Evolutionary conservation across 2,329 filamentous ascomycete genomes (phyloP), one percentile per base, ranked within the genome.

Genomic region (Aspergillus pseudonomiae): DNA sequence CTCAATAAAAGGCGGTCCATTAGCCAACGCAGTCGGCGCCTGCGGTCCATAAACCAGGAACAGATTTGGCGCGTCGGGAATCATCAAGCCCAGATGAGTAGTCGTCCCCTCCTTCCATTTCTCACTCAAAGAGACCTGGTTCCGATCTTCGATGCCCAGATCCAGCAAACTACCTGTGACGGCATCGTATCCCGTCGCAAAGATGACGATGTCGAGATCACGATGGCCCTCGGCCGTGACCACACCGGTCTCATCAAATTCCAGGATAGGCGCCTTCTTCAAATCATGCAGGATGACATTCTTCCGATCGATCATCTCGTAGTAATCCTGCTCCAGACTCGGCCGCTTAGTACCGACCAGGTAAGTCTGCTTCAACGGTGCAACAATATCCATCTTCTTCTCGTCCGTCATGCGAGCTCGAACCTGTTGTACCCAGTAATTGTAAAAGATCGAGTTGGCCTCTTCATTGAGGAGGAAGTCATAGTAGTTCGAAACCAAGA

Each of bases 391-490:
- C 54, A 80, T 74, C 70, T 82, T 82, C 46, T 74, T 72, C 0
- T 82, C 78, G 62, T 88, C 82, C 0, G 76, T 76, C 58, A 88
- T 79, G 3, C 85, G 80, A 4, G 74, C 76, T 0, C 84, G 79
- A 0, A 81, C 81, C 71, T 85, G 83, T 65, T 80, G 77, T 5
- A 77, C 78, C 83, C 85, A 87, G 70, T 86, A 87, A 5, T 82
- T 75, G 68, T 87, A 88, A 0, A 80, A 78, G 60, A 83, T 77
- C 16, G 78, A 69, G 67, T 88, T 88, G 2, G 84, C 82, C 16
- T 83, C 77, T 0, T 77, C 61, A 45, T 79, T 30, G 5, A 50
- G 46, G 3, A 50, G 7, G 24, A 50, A 50, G 26, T 50, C 46
- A 71, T 82, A 82, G 77, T 88, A 88, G 4, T 79, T 73, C 0